Evolutionary conservation across 768 basidiomycete genomes (phyloP), one percentile per base, ranked within the genome.

Genomic region (Hygrocybe punicea): DNA sequence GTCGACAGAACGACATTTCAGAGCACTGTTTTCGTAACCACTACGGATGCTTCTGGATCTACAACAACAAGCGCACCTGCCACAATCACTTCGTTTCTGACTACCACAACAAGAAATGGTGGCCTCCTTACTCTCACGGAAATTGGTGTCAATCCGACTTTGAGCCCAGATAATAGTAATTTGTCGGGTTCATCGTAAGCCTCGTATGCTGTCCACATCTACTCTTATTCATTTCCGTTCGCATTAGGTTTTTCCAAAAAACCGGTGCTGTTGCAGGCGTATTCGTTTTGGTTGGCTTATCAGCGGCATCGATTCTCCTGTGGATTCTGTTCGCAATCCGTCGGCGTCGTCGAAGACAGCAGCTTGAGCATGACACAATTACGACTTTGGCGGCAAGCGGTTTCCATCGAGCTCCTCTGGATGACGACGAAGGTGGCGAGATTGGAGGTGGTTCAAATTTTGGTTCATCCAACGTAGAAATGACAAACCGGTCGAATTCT

Each of bases 261-360:
- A 89, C 87, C 21, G 93, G 93, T 17, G 95, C 93, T 10, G 93
- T 98, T 3, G 88, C 88, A 1, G 96, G 91, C 45, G 90, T 93
- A 7, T 98, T 97, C 64, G 83, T 92, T 37, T 84, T 93, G 14
- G 90, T 95, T 16, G 95, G 93, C 25, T 78, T 98, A 17, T 86
- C 91, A 3, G 84, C 74, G 25, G 85, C 82, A 19, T 84, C 79
- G 48, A 91, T 84, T 54, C 64, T 84, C 39, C 75, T 91, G 48
- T 90, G 83, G 80, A 76, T 87, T 55, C 71, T 89, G 61, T 89
- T 91, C 67, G 86, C 83, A 51, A 67, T 89, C 54, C 84, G 84
- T 23, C 81, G 87, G 48, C 82, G 85, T 58, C 80, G 85, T 46
- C 78, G 84, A 33, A 82, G 78, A 40, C 78, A 72, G 34, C 75